Percentiles rank a stretch among this genome's conserved stretches.
Evolutionary conservation across 768 basidiomycete species (phyloP).

Genomic region (Cyathus striatus): DNA sequence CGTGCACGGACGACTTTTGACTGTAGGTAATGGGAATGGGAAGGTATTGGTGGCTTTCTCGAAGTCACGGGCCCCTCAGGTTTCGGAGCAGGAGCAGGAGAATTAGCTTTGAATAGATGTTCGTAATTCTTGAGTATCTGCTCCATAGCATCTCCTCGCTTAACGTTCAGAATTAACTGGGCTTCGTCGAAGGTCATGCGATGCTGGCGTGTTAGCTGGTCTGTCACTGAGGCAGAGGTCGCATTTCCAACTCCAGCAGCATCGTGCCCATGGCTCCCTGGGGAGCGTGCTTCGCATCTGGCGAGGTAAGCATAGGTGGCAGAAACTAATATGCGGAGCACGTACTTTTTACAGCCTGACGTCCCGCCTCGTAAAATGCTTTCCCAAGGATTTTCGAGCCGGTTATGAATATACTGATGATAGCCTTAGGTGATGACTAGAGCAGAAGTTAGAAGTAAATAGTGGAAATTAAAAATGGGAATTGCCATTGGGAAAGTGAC

Average conservation of each 20-base stretch:
- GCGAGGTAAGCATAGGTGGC: neutral
- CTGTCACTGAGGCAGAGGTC: slow-evolving; percentile 68
- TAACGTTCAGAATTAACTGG: slow-evolving; percentile 84
- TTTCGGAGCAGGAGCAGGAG: slow-evolving; percentile 62
- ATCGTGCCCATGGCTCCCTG: slow-evolving; percentile 63
- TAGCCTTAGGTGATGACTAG: slow-evolving; percentile 74
- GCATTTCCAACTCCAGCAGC: slow-evolving; percentile 72
- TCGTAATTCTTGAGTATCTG: slow-evolving; percentile 87
- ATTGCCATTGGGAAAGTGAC: no score
- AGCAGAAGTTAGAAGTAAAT: slow-evolving; percentile 1
- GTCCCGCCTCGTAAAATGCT: slow-evolving; percentile 85
- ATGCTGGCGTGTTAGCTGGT: slow-evolving; percentile 78
- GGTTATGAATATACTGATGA: slow-evolving; percentile 76
- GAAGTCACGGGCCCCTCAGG: slow-evolving; percentile 42
- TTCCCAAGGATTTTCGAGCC: slow-evolving; percentile 84
- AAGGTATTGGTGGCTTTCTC: slow-evolving; percentile 34
- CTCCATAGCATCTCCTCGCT: slow-evolving; percentile 67
- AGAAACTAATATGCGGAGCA: slow-evolving; percentile 4
- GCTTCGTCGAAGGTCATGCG: slow-evolving; percentile 97
- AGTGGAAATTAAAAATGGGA: no score
- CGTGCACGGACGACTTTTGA: slow-evolving; percentile 95
- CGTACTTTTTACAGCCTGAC: slow-evolving; percentile 92
- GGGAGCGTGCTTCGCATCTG: slow-evolving; percentile 83
- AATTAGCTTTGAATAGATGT: slow-evolving; percentile 87
- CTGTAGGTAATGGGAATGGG: slow-evolving; percentile 88